Evolutionary conservation across 345 rosid genomes (phyloP).

Genomic region (Erysimum cheiranthoides): DNA sequence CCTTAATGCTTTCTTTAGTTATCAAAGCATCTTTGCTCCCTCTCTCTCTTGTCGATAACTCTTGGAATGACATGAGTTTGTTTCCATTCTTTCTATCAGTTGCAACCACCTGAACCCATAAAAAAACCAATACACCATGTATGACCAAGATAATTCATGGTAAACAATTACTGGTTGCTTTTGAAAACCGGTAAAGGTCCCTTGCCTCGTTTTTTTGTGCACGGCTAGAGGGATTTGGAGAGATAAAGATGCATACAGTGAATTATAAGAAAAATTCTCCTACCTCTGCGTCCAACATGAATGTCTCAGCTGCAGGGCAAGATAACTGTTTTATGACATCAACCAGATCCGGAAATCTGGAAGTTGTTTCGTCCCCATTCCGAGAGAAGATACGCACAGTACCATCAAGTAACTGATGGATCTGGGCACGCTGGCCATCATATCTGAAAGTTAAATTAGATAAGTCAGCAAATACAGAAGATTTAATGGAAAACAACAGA

Average conservation of each 20-base stretch:
- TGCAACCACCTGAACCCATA: conserved; percentile 75
- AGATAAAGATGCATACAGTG: not conserved
- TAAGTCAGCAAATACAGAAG: conserved; percentile 19
- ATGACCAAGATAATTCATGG: not conserved
- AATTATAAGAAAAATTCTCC: conserved; percentile 16
- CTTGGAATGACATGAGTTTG: conserved; percentile 94
- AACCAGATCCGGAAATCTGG: conserved; percentile 80
- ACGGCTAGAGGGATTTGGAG: not conserved
- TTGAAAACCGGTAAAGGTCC: conserved; percentile 16
- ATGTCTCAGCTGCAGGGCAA: conserved; percentile 64
- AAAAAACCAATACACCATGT: not conserved
- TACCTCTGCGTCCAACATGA: conserved; percentile 91
- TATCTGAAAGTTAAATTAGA: conserved; percentile 56
- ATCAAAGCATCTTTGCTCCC: conserved; percentile 74
- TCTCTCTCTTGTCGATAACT: conserved; percentile 84
- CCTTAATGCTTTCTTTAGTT: conserved; percentile 69
- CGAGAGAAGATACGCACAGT: conserved; percentile 74
- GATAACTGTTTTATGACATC: conserved; percentile 58
- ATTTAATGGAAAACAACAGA: conserved; percentile 13
- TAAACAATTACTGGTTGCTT: not conserved
- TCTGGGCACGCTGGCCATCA: conserved; percentile 96
- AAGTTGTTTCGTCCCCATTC: conserved; percentile 88
- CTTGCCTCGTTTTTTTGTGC: not conserved
- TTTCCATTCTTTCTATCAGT: conserved; percentile 72
- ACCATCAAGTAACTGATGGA: conserved; percentile 71